Conservation (phyloP, 768 basidiomycete genomes). For the Pleurotus giganteus region DNA sequence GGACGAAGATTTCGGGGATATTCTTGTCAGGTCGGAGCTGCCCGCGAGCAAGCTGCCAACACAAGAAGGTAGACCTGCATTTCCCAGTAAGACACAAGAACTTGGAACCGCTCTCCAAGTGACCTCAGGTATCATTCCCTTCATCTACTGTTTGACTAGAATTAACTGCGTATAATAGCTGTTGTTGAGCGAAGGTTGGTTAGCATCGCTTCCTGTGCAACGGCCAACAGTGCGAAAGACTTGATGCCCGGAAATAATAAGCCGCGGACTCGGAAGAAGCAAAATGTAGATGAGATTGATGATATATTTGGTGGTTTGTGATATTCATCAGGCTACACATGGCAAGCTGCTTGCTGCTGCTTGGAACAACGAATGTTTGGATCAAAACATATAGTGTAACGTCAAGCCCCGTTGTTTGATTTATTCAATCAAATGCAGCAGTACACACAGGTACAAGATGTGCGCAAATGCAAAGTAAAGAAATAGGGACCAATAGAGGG, state of each 20-base stretch:
- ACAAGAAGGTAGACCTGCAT: too few relatives aligned
- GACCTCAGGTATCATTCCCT: too few relatives aligned
- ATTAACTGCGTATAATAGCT: not conserved
- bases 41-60: too few relatives aligned
- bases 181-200: not conserved
- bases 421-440: not conserved
- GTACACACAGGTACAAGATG: not conserved
- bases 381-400: too few relatives aligned
- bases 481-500: slow-evolving; percentile 3
- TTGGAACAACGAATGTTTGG: too few relatives aligned
- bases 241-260: slow-evolving; percentile 17
- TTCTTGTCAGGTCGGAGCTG: not conserved
- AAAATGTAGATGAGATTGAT: slow-evolving; percentile 69
- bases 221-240: not conserved
- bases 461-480: not conserved
- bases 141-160: too few relatives aligned
- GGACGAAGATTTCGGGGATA: slow-evolving; percentile 3
- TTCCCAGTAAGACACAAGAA: too few relatives aligned
- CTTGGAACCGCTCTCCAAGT: too few relatives aligned
- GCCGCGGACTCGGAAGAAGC: slow-evolving; percentile 37
- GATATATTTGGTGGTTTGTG: slow-evolving; percentile 53
- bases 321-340: not conserved
- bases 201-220: not conserved
- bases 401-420: slow-evolving; percentile 10
- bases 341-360: too few relatives aligned